Evolutionary conservation across 2,329 filamentous ascomycete species (phyloP).

Genomic region (Ophiostoma triangulosporum): DNA sequence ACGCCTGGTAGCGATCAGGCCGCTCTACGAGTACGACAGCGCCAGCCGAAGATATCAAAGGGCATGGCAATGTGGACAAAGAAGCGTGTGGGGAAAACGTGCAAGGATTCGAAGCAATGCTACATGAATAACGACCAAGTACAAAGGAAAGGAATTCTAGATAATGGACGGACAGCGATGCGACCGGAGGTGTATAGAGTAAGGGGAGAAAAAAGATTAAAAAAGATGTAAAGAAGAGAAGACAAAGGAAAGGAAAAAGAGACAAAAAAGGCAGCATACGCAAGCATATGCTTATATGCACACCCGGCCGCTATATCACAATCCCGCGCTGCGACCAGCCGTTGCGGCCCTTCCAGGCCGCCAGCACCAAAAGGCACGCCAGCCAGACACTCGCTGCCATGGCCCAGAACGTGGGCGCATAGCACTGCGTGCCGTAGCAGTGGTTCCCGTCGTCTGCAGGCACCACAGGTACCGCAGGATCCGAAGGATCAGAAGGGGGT

Average conservation of each 20-base stretch:
- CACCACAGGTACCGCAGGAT: conserved; percentile 19
- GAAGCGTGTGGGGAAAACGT: neutral
- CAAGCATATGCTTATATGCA: too few species aligned
- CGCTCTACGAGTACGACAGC: neutral
- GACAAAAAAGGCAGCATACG: neutral
- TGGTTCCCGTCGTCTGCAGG: conserved; percentile 38
- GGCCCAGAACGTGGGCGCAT: conserved; percentile 71
- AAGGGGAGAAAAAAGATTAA: neutral
- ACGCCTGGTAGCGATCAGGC: too few species aligned
- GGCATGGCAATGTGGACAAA: neutral
- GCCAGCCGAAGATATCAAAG: neutral
- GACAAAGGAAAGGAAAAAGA: neutral
- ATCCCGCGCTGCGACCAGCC: conserved; percentile 70
- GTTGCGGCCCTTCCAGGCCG: conserved; percentile 66
- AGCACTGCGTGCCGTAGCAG: conserved; percentile 74
- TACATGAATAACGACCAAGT: too few species aligned
- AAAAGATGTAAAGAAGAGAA: neutral
- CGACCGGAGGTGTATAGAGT: neutral
- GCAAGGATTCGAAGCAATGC: neutral
- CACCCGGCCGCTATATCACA: too few species aligned
- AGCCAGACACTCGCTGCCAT: conserved; percentile 70
- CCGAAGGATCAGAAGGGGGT: conserved; percentile 11
- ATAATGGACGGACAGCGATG: neutral
- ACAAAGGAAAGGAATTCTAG: neutral
- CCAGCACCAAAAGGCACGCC: conserved; percentile 57